phyloP scores from a whole-genome alignment of 192 early-diverging fungal species.

The Coemansia asiatica region DNA sequence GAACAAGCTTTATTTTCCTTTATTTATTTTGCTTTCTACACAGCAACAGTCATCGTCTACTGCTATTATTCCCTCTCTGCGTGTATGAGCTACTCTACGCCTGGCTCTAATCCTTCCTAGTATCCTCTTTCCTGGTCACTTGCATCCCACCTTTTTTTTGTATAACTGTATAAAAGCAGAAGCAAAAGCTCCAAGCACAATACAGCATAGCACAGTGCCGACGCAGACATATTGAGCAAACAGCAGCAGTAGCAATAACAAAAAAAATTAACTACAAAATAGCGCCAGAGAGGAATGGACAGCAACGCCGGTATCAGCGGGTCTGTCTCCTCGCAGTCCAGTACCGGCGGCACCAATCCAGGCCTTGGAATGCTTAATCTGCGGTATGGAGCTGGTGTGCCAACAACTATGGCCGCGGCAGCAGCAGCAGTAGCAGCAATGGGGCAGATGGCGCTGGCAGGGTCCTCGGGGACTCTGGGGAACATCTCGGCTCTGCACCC shows the following conservation, averaged over 20 bases:
- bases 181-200: constrained; percentile 19
- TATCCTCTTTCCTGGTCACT: not conserved
- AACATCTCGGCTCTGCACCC: constrained; percentile 17
- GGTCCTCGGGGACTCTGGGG: constrained; percentile 5
- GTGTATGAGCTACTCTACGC: not conserved
- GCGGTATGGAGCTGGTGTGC: constrained; percentile 3
- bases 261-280: constrained; percentile 52
- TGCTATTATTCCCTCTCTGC: not conserved
- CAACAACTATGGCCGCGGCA: constrained; percentile 1
- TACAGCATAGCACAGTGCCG: constrained; percentile 27
- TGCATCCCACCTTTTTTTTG: too few relatives aligned
- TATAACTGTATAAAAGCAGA: too few relatives aligned
- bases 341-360: not conserved
- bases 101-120: not conserved
- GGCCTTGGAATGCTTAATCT: constrained; percentile 5
- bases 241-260: constrained; percentile 53
- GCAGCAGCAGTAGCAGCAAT: constrained; percentile 6
- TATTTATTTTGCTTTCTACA: constrained; percentile 4
- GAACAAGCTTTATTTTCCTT: not conserved
- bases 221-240: constrained; percentile 1
- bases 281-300: constrained; percentile 1
- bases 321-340: not conserved
- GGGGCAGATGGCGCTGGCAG: constrained; percentile 1
- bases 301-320: constrained; percentile 1
- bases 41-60: not conserved